These are phyloP conservation scores for Trichoderma gamsii DNA, from an alignment of 495 filamentous ascomycete genomes.

Conservation along the genomic window DNA sequence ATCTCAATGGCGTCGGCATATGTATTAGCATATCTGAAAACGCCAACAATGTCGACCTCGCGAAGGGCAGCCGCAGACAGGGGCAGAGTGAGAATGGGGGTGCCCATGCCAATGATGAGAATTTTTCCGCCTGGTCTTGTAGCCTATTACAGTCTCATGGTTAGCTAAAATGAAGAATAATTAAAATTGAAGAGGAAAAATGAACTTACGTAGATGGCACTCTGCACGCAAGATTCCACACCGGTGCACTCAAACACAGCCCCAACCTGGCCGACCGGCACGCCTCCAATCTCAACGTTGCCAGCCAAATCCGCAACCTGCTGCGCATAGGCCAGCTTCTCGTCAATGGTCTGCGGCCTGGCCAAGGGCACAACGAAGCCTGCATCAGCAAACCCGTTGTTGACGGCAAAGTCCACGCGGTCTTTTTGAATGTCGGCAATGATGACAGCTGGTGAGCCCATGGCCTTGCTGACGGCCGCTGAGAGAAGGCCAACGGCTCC, in stretches of 20 bases:
- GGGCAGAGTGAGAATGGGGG: slow-evolving; percentile 78
- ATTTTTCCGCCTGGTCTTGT: slow-evolving; percentile 72
- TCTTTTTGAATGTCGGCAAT: slow-evolving; percentile 76
- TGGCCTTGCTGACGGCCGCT: slow-evolving; percentile 59
- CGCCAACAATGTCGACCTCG: slow-evolving; percentile 89
- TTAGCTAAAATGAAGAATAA: background rate
- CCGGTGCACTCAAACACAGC: slow-evolving; percentile 93
- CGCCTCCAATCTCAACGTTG: slow-evolving; percentile 30
- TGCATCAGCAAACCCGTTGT: slow-evolving; percentile 61
- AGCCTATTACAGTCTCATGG: slow-evolving; percentile 31
- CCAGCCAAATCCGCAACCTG: slow-evolving; percentile 51
- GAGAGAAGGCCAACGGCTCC: slow-evolving; percentile 74
- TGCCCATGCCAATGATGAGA: slow-evolving; percentile 93
- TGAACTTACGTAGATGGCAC: slow-evolving; percentile 68
- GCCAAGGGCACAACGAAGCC: slow-evolving; percentile 55
- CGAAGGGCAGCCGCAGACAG: slow-evolving; percentile 77
- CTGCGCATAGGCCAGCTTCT: slow-evolving; percentile 56
- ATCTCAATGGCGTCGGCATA: slow-evolving; percentile 74
- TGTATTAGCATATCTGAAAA: slow-evolving; percentile 84
- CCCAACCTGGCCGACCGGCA: slow-evolving; percentile 53
- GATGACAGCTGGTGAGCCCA: slow-evolving; percentile 52
- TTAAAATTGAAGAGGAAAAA: background rate
- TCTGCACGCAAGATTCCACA: slow-evolving; percentile 77
- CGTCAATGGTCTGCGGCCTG: slow-evolving; percentile 48
- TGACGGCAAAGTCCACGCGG: slow-evolving; percentile 63